phyloP scores from a whole-genome alignment of 352 stramenopile genomes.

The Ophiocytium majus region DNA sequence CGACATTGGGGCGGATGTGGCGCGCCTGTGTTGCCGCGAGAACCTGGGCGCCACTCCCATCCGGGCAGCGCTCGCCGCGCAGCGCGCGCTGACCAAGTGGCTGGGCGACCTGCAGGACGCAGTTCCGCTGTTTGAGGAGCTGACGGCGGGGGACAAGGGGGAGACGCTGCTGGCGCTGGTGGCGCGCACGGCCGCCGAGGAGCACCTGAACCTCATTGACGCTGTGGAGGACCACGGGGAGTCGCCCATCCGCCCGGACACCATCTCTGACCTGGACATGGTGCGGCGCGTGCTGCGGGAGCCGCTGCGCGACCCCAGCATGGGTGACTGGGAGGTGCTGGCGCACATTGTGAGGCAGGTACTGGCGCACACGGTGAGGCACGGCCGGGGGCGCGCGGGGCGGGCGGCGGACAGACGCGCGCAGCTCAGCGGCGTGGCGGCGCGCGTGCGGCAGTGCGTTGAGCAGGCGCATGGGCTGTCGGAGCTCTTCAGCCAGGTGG shows the following conservation, averaged over 20 bases:
- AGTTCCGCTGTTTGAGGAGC: not conserved
- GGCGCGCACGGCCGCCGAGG: not conserved
- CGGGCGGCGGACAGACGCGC: not conserved
- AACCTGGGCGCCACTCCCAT: too few species aligned
- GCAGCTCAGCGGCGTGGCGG: not conserved
- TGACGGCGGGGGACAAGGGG: not conserved
- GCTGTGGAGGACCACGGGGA: not conserved
- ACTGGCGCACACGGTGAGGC: not conserved
- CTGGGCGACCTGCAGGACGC: not conserved
- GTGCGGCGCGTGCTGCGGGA: not conserved
- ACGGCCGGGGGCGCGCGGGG: too few species aligned
- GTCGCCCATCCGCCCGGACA: not conserved
- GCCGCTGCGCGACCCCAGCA: not conserved
- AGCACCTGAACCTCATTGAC: not conserved
- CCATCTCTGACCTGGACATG: not conserved
- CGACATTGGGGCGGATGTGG: not conserved
- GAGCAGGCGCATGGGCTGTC: not conserved
- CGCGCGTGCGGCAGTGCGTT: not conserved
- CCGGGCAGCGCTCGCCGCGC: too few species aligned
- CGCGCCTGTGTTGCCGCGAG: too few species aligned
- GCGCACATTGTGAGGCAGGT: not conserved
- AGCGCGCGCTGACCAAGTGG: not conserved
- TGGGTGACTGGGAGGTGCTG: not conserved
- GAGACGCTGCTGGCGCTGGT: not conserved
- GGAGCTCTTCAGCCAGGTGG: not conserved